A percentile compares a stretch with the other conserved stretches of the same genome.
Conservation (phyloP, 106 monocot genomes). For the Allium fistulosum region DNA sequence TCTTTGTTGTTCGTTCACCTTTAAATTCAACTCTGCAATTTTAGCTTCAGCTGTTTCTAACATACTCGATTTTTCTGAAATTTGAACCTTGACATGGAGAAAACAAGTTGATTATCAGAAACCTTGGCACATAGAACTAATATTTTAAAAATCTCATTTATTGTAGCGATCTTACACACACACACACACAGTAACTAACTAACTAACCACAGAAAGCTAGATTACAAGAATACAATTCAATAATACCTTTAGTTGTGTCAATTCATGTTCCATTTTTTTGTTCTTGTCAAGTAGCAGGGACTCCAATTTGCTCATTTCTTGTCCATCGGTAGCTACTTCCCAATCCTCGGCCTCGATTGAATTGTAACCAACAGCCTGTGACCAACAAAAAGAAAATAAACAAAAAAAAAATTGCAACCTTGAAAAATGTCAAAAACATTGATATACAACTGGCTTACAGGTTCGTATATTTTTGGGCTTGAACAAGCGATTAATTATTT, state of each 20-base stretch:
- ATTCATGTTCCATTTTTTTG: conserved; percentile 97
- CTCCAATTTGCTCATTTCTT: conserved; percentile 99
- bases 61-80: conserved; percentile 61
- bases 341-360: conserved; percentile 99
- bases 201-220: not conserved
- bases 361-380: conserved; percentile 98
- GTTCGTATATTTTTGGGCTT: no score
- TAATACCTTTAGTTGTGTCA: conserved; percentile 88
- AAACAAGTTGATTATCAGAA: not conserved
- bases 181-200: no score
- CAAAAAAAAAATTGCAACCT: not conserved
- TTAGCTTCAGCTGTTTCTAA: conserved; percentile 69
- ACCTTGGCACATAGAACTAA: no score
- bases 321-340: conserved; percentile 85
- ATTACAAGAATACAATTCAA: no score
- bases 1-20: conserved; percentile 88
- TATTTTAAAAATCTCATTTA: no score
- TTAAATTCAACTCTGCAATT: conserved; percentile 53
- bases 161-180: no score
- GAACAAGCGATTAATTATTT: no score
- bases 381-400: no score
- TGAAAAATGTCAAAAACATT: no score
- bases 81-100: conserved; percentile 60
- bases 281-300: conserved; percentile 95
- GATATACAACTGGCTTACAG: no score